Base-by-base conservation (phyloP, 2,329 filamentous ascomycete genomes). In the Penicillium sp. region DNA sequence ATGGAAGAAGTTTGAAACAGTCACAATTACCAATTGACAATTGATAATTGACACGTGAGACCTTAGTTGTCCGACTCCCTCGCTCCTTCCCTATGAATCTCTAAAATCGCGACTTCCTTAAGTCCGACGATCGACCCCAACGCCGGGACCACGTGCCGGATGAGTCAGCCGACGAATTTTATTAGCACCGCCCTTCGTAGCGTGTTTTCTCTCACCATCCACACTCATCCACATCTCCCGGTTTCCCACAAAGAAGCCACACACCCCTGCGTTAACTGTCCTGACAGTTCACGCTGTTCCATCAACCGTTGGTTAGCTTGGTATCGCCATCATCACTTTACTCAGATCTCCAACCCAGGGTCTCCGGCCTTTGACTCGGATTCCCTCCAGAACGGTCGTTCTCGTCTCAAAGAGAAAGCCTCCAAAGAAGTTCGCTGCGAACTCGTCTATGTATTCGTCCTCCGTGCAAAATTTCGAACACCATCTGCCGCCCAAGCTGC, bases 381-480 rank as follows among this genome's bases (percentile, higher is more conserved):
- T 55, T 57, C 50, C 39, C 49, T 60, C 58, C 62, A 68, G 56
- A 69, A 68, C 67, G 49, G 56, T 68, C 67, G 61, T 66, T 69
- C 68, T 65, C 67, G 59, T 54, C 58, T 56, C 66, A 61, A 66
- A 65, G 69, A 70, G 67, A 71, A 68, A 71, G 64, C 66, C 66
- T 64, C 61, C 61, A 52, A 65, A 61, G 60, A 58, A 61, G 59
- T 62, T 59, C 56, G 40, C 62, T 59, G 72, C 69, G 66, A 68
- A 72, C 65, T 80, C 88, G 91, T 96, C 89, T 95, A 96, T 96
- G 91, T 96, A 96, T 96, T 91, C 91, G 90, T 88, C 90, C 90
- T 88, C 89, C 86, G 84, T 84, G 85, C 85, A 89, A 89, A 86
- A 91, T 87, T 91, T 90, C 86, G 90, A 87, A 90, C 88, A 93